These are phyloP conservation scores for Zelonia costaricensis DNA, from an alignment of 208 protist genomes.

Conservation along the genomic window DNA sequence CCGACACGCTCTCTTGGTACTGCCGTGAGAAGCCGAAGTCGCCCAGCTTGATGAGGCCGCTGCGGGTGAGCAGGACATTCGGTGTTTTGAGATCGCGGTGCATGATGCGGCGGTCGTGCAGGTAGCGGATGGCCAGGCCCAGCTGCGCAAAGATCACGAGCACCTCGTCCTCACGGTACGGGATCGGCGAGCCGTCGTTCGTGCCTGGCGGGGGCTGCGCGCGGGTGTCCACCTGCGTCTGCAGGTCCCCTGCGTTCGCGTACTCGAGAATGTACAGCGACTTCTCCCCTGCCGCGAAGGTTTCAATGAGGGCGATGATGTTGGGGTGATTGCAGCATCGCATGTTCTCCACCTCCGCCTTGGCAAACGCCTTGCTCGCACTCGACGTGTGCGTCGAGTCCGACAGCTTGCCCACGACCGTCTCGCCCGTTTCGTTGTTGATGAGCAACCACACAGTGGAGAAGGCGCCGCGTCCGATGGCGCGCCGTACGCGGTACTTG, in stretches of 20 bases:
- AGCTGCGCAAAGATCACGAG: slow-evolving; percentile 72
- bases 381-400: slow-evolving; percentile 39
- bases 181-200: slow-evolving; percentile 17
- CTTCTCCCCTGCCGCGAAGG: slow-evolving; percentile 34
- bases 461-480: slow-evolving; percentile 58
- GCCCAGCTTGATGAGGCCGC: slow-evolving; percentile 82
- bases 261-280: slow-evolving; percentile 77
- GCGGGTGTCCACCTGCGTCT: slow-evolving; percentile 59
- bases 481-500: slow-evolving; percentile 47
- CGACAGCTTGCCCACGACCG: slow-evolving; percentile 66
- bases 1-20: slow-evolving; percentile 54
- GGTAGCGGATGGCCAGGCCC: slow-evolving; percentile 73
- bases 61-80: slow-evolving; percentile 69
- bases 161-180: slow-evolving; percentile 63
- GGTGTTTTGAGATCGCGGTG: slow-evolving; percentile 85
- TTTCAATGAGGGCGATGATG: slow-evolving; percentile 64
- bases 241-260: slow-evolving; percentile 77
- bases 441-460: slow-evolving; percentile 69
- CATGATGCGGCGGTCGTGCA: slow-evolving; percentile 77
- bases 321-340: slow-evolving; percentile 64
- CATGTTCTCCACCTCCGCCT: slow-evolving; percentile 61
- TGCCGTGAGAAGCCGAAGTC: slow-evolving; percentile 82
- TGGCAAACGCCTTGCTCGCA: slow-evolving; percentile 34
- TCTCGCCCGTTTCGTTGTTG: slow-evolving; percentile 44
- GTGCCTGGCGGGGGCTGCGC: slow-evolving; percentile 8